Conservation (phyloP, 2,329 filamentous ascomycete species). For the Piedraia hortae region DNA sequence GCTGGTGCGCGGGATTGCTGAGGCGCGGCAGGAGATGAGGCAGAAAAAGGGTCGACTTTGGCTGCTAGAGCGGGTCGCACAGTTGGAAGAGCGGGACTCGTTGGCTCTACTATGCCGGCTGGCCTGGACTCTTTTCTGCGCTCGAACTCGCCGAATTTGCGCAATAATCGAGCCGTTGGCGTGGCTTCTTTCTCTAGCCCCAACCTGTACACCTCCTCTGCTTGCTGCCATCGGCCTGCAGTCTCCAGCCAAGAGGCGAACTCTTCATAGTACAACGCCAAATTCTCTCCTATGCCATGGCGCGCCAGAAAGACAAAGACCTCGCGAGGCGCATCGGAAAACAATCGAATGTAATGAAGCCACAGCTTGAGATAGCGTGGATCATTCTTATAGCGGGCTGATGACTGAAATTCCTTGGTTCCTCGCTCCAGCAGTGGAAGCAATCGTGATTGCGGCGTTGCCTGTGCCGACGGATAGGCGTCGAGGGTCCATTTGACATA, state of each 20-base stretch:
- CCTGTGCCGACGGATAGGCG: constrained; percentile 80
- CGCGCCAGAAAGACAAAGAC: constrained; percentile 76
- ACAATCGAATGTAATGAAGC: constrained; percentile 80
- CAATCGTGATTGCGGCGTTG: constrained; percentile 72
- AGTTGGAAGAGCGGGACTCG: constrained; percentile 63
- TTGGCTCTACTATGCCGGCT: constrained; percentile 31
- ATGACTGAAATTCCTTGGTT: constrained; percentile 68
- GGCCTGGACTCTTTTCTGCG: constrained; percentile 42
- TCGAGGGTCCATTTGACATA: constrained; percentile 95
- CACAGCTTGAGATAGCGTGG: constrained; percentile 79
- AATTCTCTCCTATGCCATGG: constrained; percentile 57
- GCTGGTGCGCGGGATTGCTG: constrained; percentile 33
- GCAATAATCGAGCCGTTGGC: constrained; percentile 49
- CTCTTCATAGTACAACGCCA: constrained; percentile 90
- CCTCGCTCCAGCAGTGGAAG: constrained; percentile 73
- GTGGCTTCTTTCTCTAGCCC: constrained; percentile 73
- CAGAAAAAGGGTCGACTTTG: constrained; percentile 58
- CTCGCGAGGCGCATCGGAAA: constrained; percentile 78
- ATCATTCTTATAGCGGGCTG: constrained; percentile 77
- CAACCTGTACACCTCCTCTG: constrained; percentile 75
- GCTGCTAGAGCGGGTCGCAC: constrained; percentile 60
- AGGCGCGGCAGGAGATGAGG: constrained; percentile 26
- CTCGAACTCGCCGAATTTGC: constrained; percentile 85
- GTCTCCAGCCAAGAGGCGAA: constrained; percentile 82
- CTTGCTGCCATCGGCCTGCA: constrained; percentile 61